Conservation (phyloP, 2,329 filamentous ascomycete genomes). For the Cladophialophora yegresii region DNA sequence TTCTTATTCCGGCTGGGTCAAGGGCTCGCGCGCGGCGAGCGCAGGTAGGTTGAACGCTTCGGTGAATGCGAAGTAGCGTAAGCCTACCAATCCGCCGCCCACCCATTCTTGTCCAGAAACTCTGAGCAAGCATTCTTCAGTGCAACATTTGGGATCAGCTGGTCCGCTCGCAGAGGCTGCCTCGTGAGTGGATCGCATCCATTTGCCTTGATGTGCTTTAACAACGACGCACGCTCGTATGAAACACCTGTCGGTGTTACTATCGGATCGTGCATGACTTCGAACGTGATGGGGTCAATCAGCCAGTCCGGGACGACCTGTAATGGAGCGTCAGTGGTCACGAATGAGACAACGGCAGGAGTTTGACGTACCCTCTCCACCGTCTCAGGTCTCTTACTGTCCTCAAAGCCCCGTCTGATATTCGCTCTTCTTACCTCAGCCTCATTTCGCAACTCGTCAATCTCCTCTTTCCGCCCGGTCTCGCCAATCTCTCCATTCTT, state of each 20-base stretch:
- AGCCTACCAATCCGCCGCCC: conserved; percentile 84
- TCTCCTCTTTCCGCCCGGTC: conserved; percentile 69
- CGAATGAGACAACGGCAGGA: neutral
- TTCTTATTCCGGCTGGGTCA: neutral
- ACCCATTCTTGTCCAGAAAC: conserved; percentile 82
- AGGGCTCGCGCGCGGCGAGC: neutral
- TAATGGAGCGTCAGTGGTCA: neutral
- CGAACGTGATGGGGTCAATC: conserved; percentile 53
- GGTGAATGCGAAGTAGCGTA: neutral
- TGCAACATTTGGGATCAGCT: conserved; percentile 78
- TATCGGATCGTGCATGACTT: conserved; percentile 56
- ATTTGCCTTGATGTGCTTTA: conserved; percentile 78
- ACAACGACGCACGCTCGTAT: conserved; percentile 82
- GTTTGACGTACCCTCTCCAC: conserved; percentile 44
- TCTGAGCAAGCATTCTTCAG: conserved; percentile 81
- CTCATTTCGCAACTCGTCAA: conserved; percentile 59
- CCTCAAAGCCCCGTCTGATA: conserved; percentile 48
- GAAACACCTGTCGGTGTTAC: conserved; percentile 76
- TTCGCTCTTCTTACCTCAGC: conserved; percentile 51
- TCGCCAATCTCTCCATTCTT: conserved; percentile 48
- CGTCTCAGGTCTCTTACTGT: conserved; percentile 46
- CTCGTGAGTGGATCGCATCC: conserved; percentile 81
- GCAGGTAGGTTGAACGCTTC: neutral
- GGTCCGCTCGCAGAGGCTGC: conserved; percentile 66
- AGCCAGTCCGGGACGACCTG: conserved; percentile 53